Percentiles rank a stretch among this genome's conserved stretches.
phyloP scores from a whole-genome alignment of 139 green algal genomes.

The Picochlorum costavermella region DNA sequence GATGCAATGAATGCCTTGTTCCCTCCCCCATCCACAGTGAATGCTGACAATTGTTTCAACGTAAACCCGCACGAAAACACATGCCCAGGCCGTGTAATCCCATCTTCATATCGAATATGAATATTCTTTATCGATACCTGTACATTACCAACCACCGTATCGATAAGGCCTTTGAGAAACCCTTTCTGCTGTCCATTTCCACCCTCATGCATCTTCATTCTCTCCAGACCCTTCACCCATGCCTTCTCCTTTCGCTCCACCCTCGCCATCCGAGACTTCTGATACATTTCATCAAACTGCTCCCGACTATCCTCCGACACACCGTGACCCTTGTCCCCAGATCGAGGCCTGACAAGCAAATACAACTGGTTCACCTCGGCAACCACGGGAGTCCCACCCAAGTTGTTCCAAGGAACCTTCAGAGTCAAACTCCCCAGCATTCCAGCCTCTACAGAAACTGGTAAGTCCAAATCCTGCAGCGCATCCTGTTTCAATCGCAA shows the following conservation, averaged over 20 bases:
- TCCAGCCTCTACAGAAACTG: conserved; percentile 79
- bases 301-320: conserved; percentile 4
- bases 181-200: conserved; percentile 9
- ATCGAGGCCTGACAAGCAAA: conserved; percentile 65
- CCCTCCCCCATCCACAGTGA: conserved; percentile 78
- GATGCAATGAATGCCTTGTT: conserved; percentile 67
- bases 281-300: conserved; percentile 4
- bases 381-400: conserved; percentile 82
- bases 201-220: conserved; percentile 17
- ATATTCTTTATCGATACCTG: conserved; percentile 87
- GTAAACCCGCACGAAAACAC: conserved; percentile 65
- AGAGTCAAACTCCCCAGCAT: conserved; percentile 81
- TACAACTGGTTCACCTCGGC: conserved; percentile 90
- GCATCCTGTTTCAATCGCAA: conserved; percentile 84
- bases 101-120: conserved; percentile 72
- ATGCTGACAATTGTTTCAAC: conserved; percentile 62
- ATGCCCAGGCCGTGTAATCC: conserved; percentile 35
- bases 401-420: conserved; percentile 85
- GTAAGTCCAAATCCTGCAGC: conserved; percentile 76
- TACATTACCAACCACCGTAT: conserved; percentile 78
- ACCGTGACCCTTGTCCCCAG: conserved; percentile 16
- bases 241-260: conserved; percentile 19
- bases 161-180: conserved; percentile 55
- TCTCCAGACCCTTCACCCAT: conserved; percentile 14
- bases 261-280: conserved; percentile 15